Conservation (phyloP, 257 asterid species). For the Prunella vulgaris region DNA sequence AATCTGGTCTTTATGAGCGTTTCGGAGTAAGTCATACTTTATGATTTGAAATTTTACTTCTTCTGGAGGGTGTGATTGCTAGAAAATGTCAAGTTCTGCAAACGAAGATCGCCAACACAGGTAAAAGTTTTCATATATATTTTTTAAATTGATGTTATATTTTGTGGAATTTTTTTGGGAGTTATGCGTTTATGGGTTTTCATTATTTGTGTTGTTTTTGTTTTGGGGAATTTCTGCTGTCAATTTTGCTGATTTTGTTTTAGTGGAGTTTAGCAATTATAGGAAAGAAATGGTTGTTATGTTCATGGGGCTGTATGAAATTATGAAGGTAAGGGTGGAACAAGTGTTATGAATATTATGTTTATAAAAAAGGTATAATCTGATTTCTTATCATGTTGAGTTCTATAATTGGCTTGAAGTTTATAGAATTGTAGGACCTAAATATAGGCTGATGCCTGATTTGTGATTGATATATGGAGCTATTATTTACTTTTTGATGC, state of each 20-base stretch:
- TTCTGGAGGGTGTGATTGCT: slow-evolving; percentile 30
- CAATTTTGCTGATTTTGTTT: neutral
- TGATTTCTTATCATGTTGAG: slow-evolving; percentile 7
- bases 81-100: slow-evolving; percentile 43
- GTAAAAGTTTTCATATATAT: slow-evolving; percentile 22
- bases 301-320: neutral
- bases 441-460: neutral
- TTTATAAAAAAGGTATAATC: neutral
- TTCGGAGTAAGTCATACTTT: neutral
- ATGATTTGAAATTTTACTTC: slow-evolving; percentile 9
- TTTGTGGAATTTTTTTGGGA: neutral
- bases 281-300: neutral
- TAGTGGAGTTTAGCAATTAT: slow-evolving; percentile 3
- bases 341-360: slow-evolving; percentile 1
- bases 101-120: slow-evolving; percentile 63
- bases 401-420: slow-evolving; percentile 3
- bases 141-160: neutral
- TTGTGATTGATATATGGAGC: neutral
- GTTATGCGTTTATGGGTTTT: slow-evolving; percentile 1
- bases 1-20: slow-evolving; percentile 3
- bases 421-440: neutral
- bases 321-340: slow-evolving; percentile 4
- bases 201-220: neutral
- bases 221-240: neutral
- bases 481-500: neutral